phyloP scores from a whole-genome alignment of 2,329 filamentous ascomycete genomes.

The Fonsecaea erecta region DNA sequence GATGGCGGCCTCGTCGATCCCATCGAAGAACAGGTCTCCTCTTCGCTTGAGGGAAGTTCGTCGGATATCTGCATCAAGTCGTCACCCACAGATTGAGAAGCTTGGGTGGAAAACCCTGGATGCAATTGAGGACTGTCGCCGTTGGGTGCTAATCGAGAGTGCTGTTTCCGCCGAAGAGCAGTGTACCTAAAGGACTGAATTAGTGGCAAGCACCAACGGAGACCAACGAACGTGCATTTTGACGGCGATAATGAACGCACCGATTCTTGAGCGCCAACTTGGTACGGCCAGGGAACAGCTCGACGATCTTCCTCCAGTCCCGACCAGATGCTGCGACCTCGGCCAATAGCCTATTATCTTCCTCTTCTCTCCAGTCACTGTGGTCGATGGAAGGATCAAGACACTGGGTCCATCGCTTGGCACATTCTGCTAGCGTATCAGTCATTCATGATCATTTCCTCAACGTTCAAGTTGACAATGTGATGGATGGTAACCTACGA shows the following conservation, averaged over 20 bases:
- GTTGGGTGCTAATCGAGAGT: not conserved
- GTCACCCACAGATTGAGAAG: not conserved
- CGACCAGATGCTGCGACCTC: slow-evolving; percentile 43
- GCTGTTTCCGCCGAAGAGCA: not conserved
- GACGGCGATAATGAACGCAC: slow-evolving; percentile 27
- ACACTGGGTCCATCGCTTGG: slow-evolving; percentile 54
- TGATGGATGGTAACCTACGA: slow-evolving; percentile 39
- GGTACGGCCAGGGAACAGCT: slow-evolving; percentile 44
- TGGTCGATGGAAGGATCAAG: slow-evolving; percentile 50
- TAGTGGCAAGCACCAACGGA: not conserved
- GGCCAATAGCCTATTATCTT: slow-evolving; percentile 43
- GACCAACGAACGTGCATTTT: not conserved
- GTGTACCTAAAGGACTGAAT: not conserved
- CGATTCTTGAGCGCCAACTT: slow-evolving; percentile 49
- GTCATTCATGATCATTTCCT: not conserved
- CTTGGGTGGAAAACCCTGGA: not conserved
- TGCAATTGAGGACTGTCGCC: slow-evolving; percentile 1
- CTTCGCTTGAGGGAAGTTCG: slow-evolving; percentile 3
- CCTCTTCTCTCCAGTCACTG: slow-evolving; percentile 46
- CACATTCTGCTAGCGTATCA: slow-evolving; percentile 46
- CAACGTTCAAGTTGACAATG: not conserved
- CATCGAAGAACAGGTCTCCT: slow-evolving; percentile 6
- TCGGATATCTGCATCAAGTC: slow-evolving; percentile 9
- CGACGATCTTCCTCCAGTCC: slow-evolving; percentile 48
- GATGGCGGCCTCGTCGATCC: slow-evolving; percentile 9